Base-by-base conservation (phyloP, 2,329 filamentous ascomycete genomes). In the Epichloe uncinata region DNA sequence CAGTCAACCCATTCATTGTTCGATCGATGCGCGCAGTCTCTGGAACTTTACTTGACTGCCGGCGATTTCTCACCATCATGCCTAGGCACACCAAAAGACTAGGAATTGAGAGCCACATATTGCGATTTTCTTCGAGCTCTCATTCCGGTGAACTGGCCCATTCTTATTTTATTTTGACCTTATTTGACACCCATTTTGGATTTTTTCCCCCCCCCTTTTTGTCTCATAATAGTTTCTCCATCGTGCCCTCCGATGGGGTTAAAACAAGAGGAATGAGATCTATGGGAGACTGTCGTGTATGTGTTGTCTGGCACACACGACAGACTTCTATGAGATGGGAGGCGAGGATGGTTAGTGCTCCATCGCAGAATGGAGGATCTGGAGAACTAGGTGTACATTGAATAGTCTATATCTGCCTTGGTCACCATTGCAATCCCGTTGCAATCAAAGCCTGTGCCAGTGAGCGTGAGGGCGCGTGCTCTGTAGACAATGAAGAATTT, bases 301-400 rank as follows among this genome's bases (percentile, higher is more conserved):
- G 50, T 48, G 50, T 52, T 50, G 50, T 52, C 18, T 41, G 35
- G 40, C 50, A 48, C 50, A 50, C 47, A 50, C 48, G 50, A 41
- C 35, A 42, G 45, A 15, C 6, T 33, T 30, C 11, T 18, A 15
- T 33, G 20, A 37, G 18, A 48, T 37, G 45, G 12, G 45, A 18
- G 22, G n/a, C n/a, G 40, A 20, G 30, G 38, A 48, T 22, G 37
- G 9, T 6, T 40, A 36, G 12, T 22, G 5, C 20, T 9, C 20
- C 26, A 16, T 30, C 1, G 26, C 7, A 15, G 22, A 44, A 30
- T 37, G 40, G 35, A 33, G n/a, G 47, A 42, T 15, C 13, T 15
- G 41, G 47, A 49, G 8, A 22, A 16, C 3, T 20, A 16, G 20
- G 11, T 34, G 41, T 43, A 30, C 22, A 22, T 22, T 40, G n/a